phyloP scores from a whole-genome alignment of 495 filamentous ascomycete species.

The Evernia prunastri region DNA sequence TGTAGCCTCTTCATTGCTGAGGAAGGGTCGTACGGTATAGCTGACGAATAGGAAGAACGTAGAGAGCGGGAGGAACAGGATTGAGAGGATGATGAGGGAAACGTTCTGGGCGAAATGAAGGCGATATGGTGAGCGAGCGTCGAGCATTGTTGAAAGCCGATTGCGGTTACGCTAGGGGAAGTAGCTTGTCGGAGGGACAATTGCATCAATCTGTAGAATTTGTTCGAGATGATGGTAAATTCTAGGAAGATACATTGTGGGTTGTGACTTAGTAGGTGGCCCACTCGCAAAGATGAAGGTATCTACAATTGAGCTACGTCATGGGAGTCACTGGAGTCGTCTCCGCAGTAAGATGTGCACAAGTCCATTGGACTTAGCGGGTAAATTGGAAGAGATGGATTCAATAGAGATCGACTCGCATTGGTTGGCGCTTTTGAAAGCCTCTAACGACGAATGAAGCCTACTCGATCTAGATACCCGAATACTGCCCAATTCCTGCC shows the following conservation, averaged over 20 bases:
- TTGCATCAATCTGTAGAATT: not conserved
- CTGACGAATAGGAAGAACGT: conserved; percentile 43
- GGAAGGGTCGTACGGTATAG: conserved; percentile 30
- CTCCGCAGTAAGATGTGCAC: not conserved
- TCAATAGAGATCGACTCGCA: too few species aligned
- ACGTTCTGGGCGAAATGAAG: conserved; percentile 44
- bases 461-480: not conserved
- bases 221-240: not conserved
- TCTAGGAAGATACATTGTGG: not conserved
- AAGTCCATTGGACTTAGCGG: not conserved
- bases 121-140: conserved; percentile 27
- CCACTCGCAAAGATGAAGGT: not conserved
- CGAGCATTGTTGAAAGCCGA: conserved; percentile 20
- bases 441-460: not conserved
- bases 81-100: conserved; percentile 42
- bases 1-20: conserved; percentile 20
- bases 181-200: not conserved
- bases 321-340: not conserved
- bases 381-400: not conserved
- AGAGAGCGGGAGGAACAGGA: conserved; percentile 49
- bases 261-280: not conserved
- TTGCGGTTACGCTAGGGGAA: not conserved
- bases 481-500: not conserved
- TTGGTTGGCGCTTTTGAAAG: not conserved
- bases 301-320: not conserved